Percentiles rank a stretch among this genome's conserved stretches.
Conservation (phyloP, 2,329 filamentous ascomycete species). For the Ceratocystis ficicola region DNA sequence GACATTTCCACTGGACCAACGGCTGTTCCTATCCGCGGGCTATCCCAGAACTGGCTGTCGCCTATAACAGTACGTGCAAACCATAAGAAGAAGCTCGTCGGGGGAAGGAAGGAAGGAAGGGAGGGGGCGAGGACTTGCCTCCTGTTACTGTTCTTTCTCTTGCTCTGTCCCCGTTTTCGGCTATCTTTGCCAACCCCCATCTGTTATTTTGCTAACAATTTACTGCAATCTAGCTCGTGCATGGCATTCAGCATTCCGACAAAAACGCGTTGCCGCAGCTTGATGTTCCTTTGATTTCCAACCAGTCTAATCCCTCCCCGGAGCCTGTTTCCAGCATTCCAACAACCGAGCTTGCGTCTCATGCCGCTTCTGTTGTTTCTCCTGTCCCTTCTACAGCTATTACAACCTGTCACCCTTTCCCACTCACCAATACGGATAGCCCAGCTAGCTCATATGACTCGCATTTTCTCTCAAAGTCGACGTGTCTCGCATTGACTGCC, state of each 20-base stretch:
- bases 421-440: not conserved
- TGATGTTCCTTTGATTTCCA: not conserved
- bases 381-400: conserved; percentile 2
- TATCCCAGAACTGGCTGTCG: conserved; percentile 41
- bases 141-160: not conserved
- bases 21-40: conserved; percentile 43
- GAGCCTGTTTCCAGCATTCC: conserved; percentile 16
- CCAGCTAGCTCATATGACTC: not conserved
- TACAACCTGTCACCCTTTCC: not conserved
- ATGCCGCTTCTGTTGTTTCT: conserved; percentile 1
- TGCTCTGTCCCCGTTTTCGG: not conserved
- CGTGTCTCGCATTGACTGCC: not conserved
- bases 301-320: not conserved
- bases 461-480: not conserved
- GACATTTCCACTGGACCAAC: conserved; percentile 47
- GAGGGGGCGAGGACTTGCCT: too few relatives aligned
- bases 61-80: conserved; percentile 30
- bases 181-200: conserved; percentile 5
- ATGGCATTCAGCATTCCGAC: conserved; percentile 14
- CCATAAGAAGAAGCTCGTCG: not conserved
- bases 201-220: too few relatives aligned
- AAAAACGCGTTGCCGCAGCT: conserved; percentile 7
- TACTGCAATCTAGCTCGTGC: not conserved
- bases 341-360: not conserved
- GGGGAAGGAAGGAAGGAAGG: too few relatives aligned